Base-by-base conservation (phyloP, 2,329 filamentous ascomycete species). In the Penicillium sp. region DNA sequence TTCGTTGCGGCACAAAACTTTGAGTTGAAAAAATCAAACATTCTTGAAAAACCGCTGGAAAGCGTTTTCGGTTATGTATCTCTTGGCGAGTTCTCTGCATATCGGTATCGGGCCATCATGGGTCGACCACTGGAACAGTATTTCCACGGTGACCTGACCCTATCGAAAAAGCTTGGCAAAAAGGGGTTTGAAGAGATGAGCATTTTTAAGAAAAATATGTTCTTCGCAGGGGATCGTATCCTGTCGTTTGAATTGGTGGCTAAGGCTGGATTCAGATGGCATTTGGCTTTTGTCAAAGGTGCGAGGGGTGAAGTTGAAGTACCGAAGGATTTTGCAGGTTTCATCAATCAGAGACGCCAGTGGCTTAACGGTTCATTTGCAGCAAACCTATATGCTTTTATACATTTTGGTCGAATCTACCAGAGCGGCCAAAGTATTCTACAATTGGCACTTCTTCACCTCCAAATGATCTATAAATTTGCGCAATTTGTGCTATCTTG, bases 191-290 rank as follows among this genome's bases (percentile, higher is more conserved):
- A 42, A 9, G 39, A 20, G 23, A 42, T 42, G 39, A 42, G 39
- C 7, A 42, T 42, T n/a, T 42, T 42, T 9, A 42, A 42, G 39
- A 42, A 42, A n/a, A 42, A 42, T n/a, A 42, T 42, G 39, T 42
- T 42, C 39, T 42, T 42, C n/a, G 39, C 39, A 3, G 39, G 39
- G 13, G 39, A 42, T 29, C 39, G 39, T 4, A 42, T 42, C 10
- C 23, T 42, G 15, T 42, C 39, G 8, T 42, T 42, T 42, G 39
- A 42, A 13, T 29, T 42, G 39, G 39, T 42, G 10, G 39, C 39
- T 4, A 42, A 42, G 26, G 39, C 39, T 29, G 39, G 39, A 21
- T 42, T 42, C 15, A 29, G 29, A 3, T 42, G 39, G 39, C 39
- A 29, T 21, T 42, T 42, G 15, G 15, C 39, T 13, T 42, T 42